Base-by-base conservation (phyloP, 1,139 yeast genomes). In the Pichia sp. region DNA sequence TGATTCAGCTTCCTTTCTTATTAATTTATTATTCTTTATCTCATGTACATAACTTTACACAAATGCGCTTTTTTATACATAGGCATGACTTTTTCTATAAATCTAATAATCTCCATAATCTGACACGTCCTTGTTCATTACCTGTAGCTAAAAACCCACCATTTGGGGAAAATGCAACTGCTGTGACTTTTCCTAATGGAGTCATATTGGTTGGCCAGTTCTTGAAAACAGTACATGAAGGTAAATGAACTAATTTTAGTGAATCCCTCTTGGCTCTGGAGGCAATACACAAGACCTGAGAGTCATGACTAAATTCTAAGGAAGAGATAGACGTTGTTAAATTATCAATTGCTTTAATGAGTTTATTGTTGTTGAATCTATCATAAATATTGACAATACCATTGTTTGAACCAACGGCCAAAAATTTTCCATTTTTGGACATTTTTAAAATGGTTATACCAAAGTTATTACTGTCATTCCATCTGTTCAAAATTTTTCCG, bases 191-290 rank as follows among this genome's bases (percentile, higher is more conserved):
- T 29, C 98, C 99, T 53, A 94, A 73, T 4, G 98, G 98, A 0
- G 99, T 90, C 7, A 88, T 92, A 47, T 92, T 81, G 3, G 97
- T 92, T 27, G 99, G 99, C 98, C 98, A 94, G 69, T 94, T 94
- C 46, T 81, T 73, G 64, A 81, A 94, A 3, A 86, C 95, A 10
- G 86, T 77, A 50, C 92, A 88, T 9, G 88, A 74, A 10, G 97
- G 96, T 49, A 92, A 66, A 59, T 94, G 98, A 11, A 88, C 92
- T 53, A 94, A 64, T 57, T 90, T 76, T 52, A 94, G 69, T 1
- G 96, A 87, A 63, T 94, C 97, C 58, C 84, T 79, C 66, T 83
- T 80, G 5, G 85, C 92, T 56, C 95, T 73, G 6, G 95, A 84
- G 0, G 96, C 95, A 55, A 90, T 75, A 54, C 87, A 84, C 49